These are phyloP conservation scores for Aquanectria penicillioides DNA, from an alignment of 2,329 filamentous ascomycete species.

Conservation along the genomic window DNA sequence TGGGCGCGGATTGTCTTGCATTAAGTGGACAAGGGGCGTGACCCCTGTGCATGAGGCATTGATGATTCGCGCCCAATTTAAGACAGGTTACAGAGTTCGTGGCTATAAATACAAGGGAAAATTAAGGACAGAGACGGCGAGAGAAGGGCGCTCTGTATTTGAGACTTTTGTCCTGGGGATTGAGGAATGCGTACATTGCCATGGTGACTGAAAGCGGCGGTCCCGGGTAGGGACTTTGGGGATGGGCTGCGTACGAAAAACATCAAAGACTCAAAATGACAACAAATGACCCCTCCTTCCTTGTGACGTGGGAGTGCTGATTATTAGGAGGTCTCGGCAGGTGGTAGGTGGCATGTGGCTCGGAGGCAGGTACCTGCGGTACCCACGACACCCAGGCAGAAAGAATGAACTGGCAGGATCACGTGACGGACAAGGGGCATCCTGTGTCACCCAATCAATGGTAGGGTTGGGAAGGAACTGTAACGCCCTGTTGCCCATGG, in stretches of 20 bases:
- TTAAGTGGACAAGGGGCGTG: conserved; percentile 23
- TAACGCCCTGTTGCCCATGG: conserved; percentile 45
- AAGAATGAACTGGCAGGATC: background rate
- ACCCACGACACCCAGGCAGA: too few species aligned
- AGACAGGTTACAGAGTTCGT: conserved; percentile 9
- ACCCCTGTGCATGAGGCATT: conserved; percentile 24
- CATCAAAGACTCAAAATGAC: conserved; percentile 5
- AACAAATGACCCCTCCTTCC: conserved; percentile 9
- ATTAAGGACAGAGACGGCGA: background rate
- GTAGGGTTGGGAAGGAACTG: conserved; percentile 31
- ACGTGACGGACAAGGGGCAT: conserved; percentile 26
- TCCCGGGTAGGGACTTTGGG: background rate
- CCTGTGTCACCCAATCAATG: conserved; percentile 30
- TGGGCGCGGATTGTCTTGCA: conserved; percentile 20
- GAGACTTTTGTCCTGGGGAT: too few species aligned
- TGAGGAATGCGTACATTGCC: too few species aligned
- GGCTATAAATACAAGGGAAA: background rate
- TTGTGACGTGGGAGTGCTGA: conserved; percentile 17
- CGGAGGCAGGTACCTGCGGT: too few species aligned
- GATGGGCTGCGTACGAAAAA: background rate
- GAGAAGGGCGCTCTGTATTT: too few species aligned
- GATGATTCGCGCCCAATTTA: conserved; percentile 18
- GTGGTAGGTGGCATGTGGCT: too few species aligned
- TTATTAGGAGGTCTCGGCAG: conserved; percentile 7
- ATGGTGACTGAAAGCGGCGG: background rate